Percentiles rank a stretch among this genome's conserved stretches.
phyloP scores from a whole-genome alignment of 192 early-diverging fungal genomes.

The Entomortierella parvispora region DNA sequence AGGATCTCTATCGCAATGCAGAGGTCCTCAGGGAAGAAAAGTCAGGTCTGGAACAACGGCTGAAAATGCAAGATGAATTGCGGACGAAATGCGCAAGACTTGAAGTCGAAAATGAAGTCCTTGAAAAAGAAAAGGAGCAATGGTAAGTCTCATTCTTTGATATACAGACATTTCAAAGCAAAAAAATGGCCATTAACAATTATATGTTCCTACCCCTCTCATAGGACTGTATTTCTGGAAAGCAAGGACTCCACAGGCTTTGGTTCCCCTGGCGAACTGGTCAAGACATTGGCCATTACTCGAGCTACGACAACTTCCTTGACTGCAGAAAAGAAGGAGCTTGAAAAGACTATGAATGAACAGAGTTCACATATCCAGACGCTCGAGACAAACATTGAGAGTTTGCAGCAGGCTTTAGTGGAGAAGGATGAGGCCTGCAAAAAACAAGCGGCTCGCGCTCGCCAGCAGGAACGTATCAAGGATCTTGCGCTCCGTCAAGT shows the following conservation, averaged over 20 bases:
- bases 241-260: slow-evolving; percentile 50
- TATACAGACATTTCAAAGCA: too few relatives aligned
- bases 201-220: too few relatives aligned
- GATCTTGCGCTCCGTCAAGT: slow-evolving; percentile 69
- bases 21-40: slow-evolving; percentile 67
- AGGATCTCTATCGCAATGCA: slow-evolving; percentile 55
- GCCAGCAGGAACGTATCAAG: slow-evolving; percentile 57
- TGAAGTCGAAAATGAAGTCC: slow-evolving; percentile 57
- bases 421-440: slow-evolving; percentile 56
- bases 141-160: slow-evolving; percentile 54
- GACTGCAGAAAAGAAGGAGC: slow-evolving; percentile 51
- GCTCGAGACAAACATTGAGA: slow-evolving; percentile 52
- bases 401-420: slow-evolving; percentile 54
- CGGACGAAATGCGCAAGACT: slow-evolving; percentile 54
- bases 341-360: slow-evolving; percentile 43
- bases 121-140: slow-evolving; percentile 64
- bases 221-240: slow-evolving; percentile 55
- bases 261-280: slow-evolving; percentile 63
- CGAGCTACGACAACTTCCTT: slow-evolving; percentile 57
- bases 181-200: too few relatives aligned
- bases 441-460: slow-evolving; percentile 38
- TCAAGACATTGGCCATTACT: slow-evolving; percentile 55
- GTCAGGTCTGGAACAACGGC: slow-evolving; percentile 63
- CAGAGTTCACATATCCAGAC: slow-evolving; percentile 46
- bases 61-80: slow-evolving; percentile 62